Percentiles rank a stretch among this genome's conserved stretches.
phyloP scores from a whole-genome alignment of 805 yeast genomes.

The Metschnikowia continentalis region DNA sequence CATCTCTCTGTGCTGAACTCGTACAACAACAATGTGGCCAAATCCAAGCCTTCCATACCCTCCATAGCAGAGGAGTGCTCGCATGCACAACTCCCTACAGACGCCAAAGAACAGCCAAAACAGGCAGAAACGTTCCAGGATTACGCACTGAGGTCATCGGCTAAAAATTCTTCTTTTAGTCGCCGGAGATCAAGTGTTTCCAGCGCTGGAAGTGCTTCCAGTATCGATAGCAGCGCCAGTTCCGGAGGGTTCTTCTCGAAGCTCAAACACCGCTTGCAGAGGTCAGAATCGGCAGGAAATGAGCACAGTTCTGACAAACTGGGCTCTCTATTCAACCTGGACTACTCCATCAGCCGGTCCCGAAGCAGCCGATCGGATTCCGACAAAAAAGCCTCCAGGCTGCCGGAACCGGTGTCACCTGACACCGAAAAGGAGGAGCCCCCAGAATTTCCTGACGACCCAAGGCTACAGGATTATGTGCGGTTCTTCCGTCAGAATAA shows the following conservation, averaged over 20 bases:
- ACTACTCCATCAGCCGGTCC: conserved; percentile 1
- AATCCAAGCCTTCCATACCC: conserved; percentile 33
- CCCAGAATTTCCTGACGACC: conserved; percentile 19
- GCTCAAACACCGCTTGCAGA: conserved; percentile 30
- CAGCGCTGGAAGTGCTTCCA: conserved; percentile 16
- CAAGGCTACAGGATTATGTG: conserved; percentile 34
- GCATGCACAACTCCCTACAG: neutral
- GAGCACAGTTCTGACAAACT: neutral
- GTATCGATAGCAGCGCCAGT: conserved; percentile 12
- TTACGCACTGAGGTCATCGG: neutral
- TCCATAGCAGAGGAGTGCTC: conserved; percentile 20
- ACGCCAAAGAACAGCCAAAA: neutral
- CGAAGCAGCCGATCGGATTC: neutral
- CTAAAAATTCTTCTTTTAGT: neutral
- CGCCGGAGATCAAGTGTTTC: conserved; percentile 20
- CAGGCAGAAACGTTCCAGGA: neutral
- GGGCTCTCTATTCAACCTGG: neutral
- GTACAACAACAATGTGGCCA: conserved; percentile 26
- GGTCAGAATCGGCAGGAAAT: conserved; percentile 10
- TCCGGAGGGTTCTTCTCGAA: conserved; percentile 32
- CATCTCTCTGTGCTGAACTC: conserved; percentile 24
- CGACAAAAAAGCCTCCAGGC: neutral
- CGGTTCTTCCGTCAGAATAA: conserved; percentile 29
- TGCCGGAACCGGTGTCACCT: neutral
- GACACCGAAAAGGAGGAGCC: neutral